phyloP scores from a whole-genome alignment of 2,329 filamentous ascomycete genomes.

The Stachybotrys elegans region DNA sequence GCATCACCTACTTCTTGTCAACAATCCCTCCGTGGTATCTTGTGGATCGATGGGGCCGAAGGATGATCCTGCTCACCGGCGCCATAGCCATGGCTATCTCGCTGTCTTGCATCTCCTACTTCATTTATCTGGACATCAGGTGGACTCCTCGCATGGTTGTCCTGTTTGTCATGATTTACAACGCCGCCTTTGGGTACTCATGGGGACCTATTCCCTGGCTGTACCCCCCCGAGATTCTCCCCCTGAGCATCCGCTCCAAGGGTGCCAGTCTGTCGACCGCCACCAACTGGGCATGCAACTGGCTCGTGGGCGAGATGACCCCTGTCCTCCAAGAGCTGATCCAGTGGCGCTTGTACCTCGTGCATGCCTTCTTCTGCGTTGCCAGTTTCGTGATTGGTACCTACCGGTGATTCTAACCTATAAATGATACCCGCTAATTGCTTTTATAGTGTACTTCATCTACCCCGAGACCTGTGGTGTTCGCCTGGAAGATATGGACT shows the following conservation, averaged over 20 bases:
- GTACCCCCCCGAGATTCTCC: constrained; percentile 97
- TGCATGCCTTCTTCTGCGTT: constrained; percentile 96
- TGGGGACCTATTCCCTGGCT: constrained; percentile 99
- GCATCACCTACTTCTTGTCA: constrained; percentile 79
- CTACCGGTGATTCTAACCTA: no score
- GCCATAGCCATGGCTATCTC: constrained; percentile 86
- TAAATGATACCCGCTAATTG: constrained; percentile 13
- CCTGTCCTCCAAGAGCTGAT: constrained; percentile 90
- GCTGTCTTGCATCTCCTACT: constrained; percentile 87
- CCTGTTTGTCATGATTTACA: constrained; percentile 96
- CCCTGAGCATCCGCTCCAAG: constrained; percentile 93
- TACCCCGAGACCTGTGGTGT: constrained; percentile 97
- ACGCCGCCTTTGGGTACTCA: constrained; percentile 88
- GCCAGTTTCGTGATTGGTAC: constrained; percentile 93
- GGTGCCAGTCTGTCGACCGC: constrained; percentile 94
- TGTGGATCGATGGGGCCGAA: constrained; percentile 85
- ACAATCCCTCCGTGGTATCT: constrained; percentile 97
- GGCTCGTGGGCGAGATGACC: constrained; percentile 92
- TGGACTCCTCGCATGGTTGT: constrained; percentile 82
- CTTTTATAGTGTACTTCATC: constrained; percentile 77
- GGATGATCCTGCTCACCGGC: constrained; percentile 83
- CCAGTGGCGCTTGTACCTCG: constrained; percentile 86
- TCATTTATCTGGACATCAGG: constrained; percentile 79
- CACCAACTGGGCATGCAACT: constrained; percentile 98
- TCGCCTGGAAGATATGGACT: constrained; percentile 93